phyloP scores from a whole-genome alignment of 257 asterid species.

The Solanum ossicruentum region DNA sequence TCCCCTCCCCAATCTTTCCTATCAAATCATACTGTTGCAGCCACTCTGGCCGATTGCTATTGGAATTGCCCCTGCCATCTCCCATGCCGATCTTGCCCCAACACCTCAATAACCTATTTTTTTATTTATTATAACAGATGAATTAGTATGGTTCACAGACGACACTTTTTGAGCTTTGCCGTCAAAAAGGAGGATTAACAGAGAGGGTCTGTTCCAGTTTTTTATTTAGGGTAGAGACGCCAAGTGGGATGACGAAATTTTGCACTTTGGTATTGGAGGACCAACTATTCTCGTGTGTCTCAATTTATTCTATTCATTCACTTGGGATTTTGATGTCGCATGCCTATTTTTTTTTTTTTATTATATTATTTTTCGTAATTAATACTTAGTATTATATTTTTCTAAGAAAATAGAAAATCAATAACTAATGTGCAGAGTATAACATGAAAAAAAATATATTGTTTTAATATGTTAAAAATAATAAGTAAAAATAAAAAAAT shows the following conservation, averaged over 20 bases:
- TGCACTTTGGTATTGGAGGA: background rate
- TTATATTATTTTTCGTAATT: no score
- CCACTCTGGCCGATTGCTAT: constrained; percentile 78
- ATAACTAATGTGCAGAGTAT: no score
- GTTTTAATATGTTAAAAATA: no score
- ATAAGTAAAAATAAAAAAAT: no score
- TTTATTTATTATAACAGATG: no score
- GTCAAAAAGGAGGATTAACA: background rate
- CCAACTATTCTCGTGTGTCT: background rate
- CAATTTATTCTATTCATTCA: no score
- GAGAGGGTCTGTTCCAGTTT: background rate
- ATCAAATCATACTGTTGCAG: constrained; percentile 84
- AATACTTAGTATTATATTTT: no score
- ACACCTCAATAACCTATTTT: background rate
- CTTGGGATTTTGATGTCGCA: no score
- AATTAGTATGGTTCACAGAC: background rate
- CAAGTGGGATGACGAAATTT: background rate
- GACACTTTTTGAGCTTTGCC: background rate
- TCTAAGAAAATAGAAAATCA: no score
- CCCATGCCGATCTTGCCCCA: constrained; percentile 1
- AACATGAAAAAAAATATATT: no score
- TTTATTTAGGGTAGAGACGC: background rate
- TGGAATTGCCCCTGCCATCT: constrained; percentile 9
- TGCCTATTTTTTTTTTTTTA: no score
- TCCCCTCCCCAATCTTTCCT: constrained; percentile 96